phyloP scores from a whole-genome alignment of 495 filamentous ascomycete genomes.

The Neurospora africana region DNA sequence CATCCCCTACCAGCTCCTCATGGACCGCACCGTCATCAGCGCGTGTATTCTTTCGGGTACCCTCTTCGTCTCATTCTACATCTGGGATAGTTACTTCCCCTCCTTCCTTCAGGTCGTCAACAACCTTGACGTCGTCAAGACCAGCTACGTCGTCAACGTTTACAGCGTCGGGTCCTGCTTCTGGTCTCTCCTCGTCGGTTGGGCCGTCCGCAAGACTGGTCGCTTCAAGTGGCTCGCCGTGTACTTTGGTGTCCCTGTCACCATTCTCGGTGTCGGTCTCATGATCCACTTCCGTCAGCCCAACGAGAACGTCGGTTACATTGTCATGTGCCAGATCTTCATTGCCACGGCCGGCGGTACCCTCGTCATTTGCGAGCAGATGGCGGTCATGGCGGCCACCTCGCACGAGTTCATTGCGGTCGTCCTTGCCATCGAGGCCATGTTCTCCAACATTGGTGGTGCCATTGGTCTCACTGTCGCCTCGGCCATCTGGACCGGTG shows the following conservation, averaged over 20 bases:
- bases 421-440: slow-evolving; percentile 49
- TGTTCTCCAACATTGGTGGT: slow-evolving; percentile 55
- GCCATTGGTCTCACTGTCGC: slow-evolving; percentile 53
- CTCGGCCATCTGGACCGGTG: slow-evolving; percentile 56
- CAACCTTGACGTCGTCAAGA: slow-evolving; percentile 41
- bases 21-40: slow-evolving; percentile 53
- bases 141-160: slow-evolving; percentile 55
- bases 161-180: slow-evolving; percentile 63
- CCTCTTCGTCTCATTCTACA: slow-evolving; percentile 54
- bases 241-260: slow-evolving; percentile 50
- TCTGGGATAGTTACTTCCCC: slow-evolving; percentile 57
- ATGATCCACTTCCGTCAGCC: slow-evolving; percentile 59
- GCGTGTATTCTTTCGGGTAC: slow-evolving; percentile 45
- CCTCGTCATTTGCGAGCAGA: slow-evolving; percentile 52
- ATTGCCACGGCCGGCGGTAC: slow-evolving; percentile 57
- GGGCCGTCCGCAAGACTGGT: slow-evolving; percentile 46
- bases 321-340: slow-evolving; percentile 72
- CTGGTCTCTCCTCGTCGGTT: slow-evolving; percentile 46
- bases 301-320: slow-evolving; percentile 47
- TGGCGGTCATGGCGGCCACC: slow-evolving; percentile 56
- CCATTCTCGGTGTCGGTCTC: slow-evolving; percentile 55
- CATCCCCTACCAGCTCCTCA: slow-evolving; percentile 49
- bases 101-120: slow-evolving; percentile 67
- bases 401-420: slow-evolving; percentile 57
- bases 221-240: slow-evolving; percentile 52